A percentile compares a stretch with the other conserved stretches of the same genome.
Conservation (phyloP, 2,329 filamentous ascomycete genomes). For the Alternaria incomplexa region DNA sequence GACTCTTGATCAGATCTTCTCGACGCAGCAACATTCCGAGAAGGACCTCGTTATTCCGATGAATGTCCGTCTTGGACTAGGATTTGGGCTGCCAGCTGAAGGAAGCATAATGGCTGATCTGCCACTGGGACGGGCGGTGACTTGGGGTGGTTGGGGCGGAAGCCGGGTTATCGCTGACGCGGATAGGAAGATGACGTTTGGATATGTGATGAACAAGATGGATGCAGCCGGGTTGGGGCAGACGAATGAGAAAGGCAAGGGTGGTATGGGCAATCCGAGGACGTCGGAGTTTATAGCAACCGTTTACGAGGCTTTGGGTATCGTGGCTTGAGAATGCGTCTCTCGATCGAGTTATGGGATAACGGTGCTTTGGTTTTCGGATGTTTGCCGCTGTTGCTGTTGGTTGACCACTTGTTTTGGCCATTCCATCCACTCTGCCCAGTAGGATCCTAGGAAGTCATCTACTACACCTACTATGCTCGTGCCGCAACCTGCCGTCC, state of each 20-base stretch:
- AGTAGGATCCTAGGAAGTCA: slow-evolving; percentile 22
- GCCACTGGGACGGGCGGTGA: slow-evolving; percentile 14
- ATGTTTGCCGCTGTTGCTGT: neutral
- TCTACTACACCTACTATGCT: slow-evolving; percentile 22
- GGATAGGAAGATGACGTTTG: slow-evolving; percentile 18
- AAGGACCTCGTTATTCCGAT: slow-evolving; percentile 13
- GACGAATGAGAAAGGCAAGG: neutral
- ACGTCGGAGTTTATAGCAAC: slow-evolving; percentile 10
- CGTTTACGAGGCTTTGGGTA: slow-evolving; percentile 19
- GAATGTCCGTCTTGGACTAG: slow-evolving; percentile 14
- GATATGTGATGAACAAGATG: slow-evolving; percentile 32
- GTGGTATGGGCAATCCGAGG: slow-evolving; percentile 12
- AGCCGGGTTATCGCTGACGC: slow-evolving; percentile 20
- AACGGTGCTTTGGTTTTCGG: neutral
- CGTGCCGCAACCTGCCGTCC: slow-evolving; percentile 28
- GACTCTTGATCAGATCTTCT: slow-evolving; percentile 22
- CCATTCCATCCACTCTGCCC: slow-evolving; percentile 20
- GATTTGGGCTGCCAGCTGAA: slow-evolving; percentile 5
- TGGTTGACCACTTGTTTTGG: slow-evolving; percentile 6
- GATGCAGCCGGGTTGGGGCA: slow-evolving; percentile 1
- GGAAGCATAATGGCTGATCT: slow-evolving; percentile 9
- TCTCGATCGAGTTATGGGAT: neutral
- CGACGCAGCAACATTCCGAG: slow-evolving; percentile 4
- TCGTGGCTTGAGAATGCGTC: neutral
- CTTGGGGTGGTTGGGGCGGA: slow-evolving; percentile 30